phyloP scores from a whole-genome alignment of 352 stramenopile genomes.

The Phytophthora sojae region DNA sequence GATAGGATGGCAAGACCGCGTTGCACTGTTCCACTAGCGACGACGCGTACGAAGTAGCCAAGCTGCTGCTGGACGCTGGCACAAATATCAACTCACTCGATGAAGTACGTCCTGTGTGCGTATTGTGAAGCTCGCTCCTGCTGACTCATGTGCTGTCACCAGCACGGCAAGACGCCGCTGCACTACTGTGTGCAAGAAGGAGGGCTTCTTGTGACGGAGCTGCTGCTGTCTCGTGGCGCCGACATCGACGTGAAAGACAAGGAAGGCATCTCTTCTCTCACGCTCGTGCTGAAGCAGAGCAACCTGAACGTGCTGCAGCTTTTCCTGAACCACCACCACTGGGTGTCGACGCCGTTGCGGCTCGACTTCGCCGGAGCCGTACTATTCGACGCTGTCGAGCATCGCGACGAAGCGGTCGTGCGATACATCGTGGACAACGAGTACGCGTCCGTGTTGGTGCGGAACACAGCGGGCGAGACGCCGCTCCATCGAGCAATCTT shows the following conservation, averaged over 20 bases:
- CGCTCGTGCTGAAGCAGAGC: slow-evolving; percentile 9
- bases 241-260: slow-evolving; percentile 31
- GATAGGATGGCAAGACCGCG: slow-evolving; percentile 31
- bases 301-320: slow-evolving; percentile 26
- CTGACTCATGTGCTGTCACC: neutral
- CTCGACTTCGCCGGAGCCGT: slow-evolving; percentile 18
- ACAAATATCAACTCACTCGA: slow-evolving; percentile 18
- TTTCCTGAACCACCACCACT: slow-evolving; percentile 36
- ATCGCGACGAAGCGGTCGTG: slow-evolving; percentile 9
- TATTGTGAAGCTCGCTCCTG: neutral
- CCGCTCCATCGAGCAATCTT: slow-evolving; percentile 29
- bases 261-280: slow-evolving; percentile 13
- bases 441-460: slow-evolving; percentile 12
- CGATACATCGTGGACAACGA: slow-evolving; percentile 30
- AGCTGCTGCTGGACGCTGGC: slow-evolving; percentile 23
- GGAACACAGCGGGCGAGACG: slow-evolving; percentile 23
- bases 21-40: slow-evolving; percentile 30
- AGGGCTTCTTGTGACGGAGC: slow-evolving; percentile 19
- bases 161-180: slow-evolving; percentile 29
- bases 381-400: slow-evolving; percentile 18
- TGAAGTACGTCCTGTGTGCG: slow-evolving; percentile 13
- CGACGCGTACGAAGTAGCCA: slow-evolving; percentile 34
- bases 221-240: slow-evolving; percentile 20
- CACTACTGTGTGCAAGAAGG: slow-evolving; percentile 31
- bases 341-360: slow-evolving; percentile 25